Base-by-base conservation (phyloP, 2,329 filamentous ascomycete genomes). In the Fusarium falciforme region DNA sequence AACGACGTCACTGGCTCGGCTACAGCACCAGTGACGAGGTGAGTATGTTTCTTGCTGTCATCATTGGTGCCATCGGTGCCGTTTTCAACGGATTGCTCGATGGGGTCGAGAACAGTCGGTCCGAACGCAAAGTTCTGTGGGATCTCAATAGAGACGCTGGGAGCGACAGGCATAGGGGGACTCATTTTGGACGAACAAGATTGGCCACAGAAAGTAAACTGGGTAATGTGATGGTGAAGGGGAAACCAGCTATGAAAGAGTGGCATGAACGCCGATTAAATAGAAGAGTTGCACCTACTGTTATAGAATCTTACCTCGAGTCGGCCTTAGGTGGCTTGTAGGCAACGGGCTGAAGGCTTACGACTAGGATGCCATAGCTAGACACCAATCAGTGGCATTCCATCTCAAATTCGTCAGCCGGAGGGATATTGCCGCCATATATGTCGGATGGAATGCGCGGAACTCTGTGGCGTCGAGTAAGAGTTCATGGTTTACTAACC, bases 121-220 rank as follows among this genome's bases (percentile, higher is more conserved):
- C 71, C 71, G 33, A 73, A 73, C 27, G 73, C 59, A 67, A 74
- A 73, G 8, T 64, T 64, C 63, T 2, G 74, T 2, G 71, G 71
- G 29, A 73, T 17, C 36, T 60, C 67, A 29, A 73, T 74, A 22
- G 67, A 55, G n/a, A 74, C 71, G 6, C 42, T 33, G 5, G 71
- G 71, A 11, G 71, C 71, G 25, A 29, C 3, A 52, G 47, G 47
- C 42, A 35, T 61, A 29, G 70, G 70, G 7, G 69, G 59, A 10
- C 47, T 40, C 70, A 72, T 72, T 5, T n/a, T 60, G 59, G 6
- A 3, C 8, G n/a, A 22, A 35, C 11, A 0, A 11, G 6, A 14
- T 38, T 6, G 35, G 6, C 29, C 22, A 7, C 1, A 35, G 40
- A 12, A 16, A 2, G 6, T 31, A 12, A 2, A 17, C 2, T 52